Conservation (phyloP, 129 eudicot genomes). For the Oenanthe sinensis region DNA sequence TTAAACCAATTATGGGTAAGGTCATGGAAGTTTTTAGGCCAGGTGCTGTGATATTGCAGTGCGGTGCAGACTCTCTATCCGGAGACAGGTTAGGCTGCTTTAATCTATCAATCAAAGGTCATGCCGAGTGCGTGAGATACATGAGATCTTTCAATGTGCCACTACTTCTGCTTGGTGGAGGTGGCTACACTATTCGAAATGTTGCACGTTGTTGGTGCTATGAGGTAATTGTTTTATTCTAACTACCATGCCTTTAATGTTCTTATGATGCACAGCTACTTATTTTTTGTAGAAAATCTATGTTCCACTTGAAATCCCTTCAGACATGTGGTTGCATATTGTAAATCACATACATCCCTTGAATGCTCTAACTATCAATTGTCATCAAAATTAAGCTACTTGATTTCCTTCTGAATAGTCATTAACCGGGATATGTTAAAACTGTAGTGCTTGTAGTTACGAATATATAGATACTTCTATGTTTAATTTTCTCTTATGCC, state of each 20-base stretch:
- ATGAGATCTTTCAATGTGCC: slow-evolving; percentile 18
- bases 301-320: no score
- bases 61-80: slow-evolving; percentile 14
- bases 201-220: slow-evolving; percentile 19
- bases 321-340: no score
- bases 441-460: no score
- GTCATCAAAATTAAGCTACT: no score
- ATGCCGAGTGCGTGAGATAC: slow-evolving; percentile 8
- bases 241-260: background rate
- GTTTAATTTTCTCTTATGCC: no score
- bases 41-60: slow-evolving; percentile 11
- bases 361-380: no score
- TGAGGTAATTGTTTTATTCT: background rate
- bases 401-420: no score
- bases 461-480: no score
- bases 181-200: background rate
- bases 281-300: background rate
- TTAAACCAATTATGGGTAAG: slow-evolving; percentile 5
- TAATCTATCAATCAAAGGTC: slow-evolving; percentile 15
- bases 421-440: no score
- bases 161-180: slow-evolving; percentile 5
- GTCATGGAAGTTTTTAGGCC: slow-evolving; percentile 15
- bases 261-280: background rate
- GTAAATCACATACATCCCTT: no score
- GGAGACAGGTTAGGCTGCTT: slow-evolving; percentile 14